A percentile compares a stretch with the other conserved stretches of the same genome.
These are phyloP conservation scores for Capsicum pubescens DNA, from an alignment of 257 asterid species.

Conservation along the genomic window DNA sequence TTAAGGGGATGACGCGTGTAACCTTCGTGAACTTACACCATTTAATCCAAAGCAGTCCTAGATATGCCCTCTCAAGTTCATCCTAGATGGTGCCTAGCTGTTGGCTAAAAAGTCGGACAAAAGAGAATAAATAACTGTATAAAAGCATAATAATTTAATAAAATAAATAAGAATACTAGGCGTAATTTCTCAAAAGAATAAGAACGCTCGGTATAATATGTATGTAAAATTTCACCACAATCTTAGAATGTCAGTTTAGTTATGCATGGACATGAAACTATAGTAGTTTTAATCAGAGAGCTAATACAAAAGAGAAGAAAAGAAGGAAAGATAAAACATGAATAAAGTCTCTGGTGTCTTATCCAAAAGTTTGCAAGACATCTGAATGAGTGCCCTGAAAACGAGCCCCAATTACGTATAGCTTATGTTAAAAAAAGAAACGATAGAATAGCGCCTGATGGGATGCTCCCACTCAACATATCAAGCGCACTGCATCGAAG, in stretches of 20 bases:
- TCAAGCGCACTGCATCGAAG: background rate
- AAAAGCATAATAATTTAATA: background rate
- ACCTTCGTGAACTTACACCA: background rate
- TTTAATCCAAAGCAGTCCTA: background rate
- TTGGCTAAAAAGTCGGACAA: background rate
- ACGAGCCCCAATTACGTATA: background rate
- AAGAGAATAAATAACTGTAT: background rate
- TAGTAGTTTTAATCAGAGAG: background rate
- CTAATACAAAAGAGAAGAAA: background rate
- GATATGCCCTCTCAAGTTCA: conserved; percentile 12
- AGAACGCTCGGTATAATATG: background rate
- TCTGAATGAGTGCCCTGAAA: background rate
- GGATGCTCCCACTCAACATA: background rate
- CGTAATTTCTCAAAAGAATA: background rate
- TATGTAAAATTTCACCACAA: background rate
- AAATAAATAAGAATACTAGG: background rate
- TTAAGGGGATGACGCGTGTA: background rate
- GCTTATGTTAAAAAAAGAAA: background rate
- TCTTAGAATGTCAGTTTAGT: background rate
- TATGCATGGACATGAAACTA: background rate
- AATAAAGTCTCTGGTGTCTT: background rate
- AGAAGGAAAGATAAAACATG: no score
- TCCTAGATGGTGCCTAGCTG: conserved; percentile 10
- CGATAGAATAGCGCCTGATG: background rate
- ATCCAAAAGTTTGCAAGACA: background rate